These are phyloP conservation scores for Hapsidospora chrysogenum DNA, from an alignment of 495 filamentous ascomycete species.

Conservation along the genomic window DNA sequence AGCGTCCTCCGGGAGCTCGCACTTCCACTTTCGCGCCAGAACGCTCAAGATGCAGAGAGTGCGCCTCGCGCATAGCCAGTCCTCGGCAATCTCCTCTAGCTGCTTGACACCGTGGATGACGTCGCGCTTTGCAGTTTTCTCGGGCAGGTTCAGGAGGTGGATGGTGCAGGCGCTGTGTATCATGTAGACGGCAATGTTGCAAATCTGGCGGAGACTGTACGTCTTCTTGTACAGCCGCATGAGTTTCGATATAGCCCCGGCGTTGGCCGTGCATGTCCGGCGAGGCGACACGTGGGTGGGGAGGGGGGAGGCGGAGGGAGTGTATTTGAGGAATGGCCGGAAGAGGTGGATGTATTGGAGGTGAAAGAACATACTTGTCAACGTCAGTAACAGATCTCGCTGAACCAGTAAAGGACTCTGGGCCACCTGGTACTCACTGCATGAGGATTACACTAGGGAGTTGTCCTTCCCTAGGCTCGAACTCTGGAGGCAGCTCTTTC, in stretches of 20 bases:
- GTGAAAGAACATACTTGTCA: conserved; percentile 97
- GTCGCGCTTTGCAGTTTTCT: conserved; percentile 76
- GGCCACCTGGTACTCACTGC: conserved; percentile 52
- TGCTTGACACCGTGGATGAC: conserved; percentile 81
- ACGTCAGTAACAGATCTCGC: too few species aligned
- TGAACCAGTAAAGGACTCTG: too few species aligned
- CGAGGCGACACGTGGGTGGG: conserved; percentile 81
- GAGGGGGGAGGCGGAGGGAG: conserved; percentile 59
- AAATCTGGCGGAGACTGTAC: conserved; percentile 82
- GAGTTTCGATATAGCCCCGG: conserved; percentile 74
- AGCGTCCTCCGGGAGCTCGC: conserved; percentile 76
- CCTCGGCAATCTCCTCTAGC: conserved; percentile 89
- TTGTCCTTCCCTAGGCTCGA: conserved; percentile 79
- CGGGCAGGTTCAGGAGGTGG: conserved; percentile 81
- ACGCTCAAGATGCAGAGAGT: conserved; percentile 74
- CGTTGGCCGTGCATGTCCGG: conserved; percentile 78
- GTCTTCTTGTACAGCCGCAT: conserved; percentile 85
- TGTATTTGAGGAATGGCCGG: conserved; percentile 89
- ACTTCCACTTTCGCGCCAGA: conserved; percentile 74
- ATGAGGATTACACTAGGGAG: conserved; percentile 80
- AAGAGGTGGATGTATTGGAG: conserved; percentile 94
- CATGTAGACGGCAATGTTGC: conserved; percentile 92
- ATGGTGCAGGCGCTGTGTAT: conserved; percentile 85
- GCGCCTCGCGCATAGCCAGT: conserved; percentile 79
- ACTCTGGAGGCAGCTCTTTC: conserved; percentile 66